Conservation (phyloP, 805 yeast genomes). For the Saccharomycopsis amapae region DNA sequence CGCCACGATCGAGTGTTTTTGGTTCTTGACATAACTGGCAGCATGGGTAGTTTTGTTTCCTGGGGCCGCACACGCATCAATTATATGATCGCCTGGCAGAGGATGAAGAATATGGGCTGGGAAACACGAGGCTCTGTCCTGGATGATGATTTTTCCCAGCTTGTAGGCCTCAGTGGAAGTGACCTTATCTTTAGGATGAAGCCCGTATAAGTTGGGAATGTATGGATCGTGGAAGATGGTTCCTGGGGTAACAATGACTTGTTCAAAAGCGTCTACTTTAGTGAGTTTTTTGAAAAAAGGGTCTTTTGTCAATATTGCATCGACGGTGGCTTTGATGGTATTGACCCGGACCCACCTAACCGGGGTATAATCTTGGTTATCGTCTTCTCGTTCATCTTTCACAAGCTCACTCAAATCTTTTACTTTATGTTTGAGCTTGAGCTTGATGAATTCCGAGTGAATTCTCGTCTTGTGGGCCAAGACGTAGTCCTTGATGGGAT, state of each 20-base stretch:
- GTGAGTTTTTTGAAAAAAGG: conserved; percentile 38
- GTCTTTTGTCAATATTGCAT: conserved; percentile 24
- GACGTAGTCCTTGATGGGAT: conserved; percentile 75
- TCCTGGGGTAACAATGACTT: conserved; percentile 38
- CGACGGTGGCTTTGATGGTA: conserved; percentile 40
- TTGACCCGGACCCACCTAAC: conserved; percentile 78
- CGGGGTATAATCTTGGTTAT: conserved; percentile 49
- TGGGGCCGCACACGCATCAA: conserved; percentile 97
- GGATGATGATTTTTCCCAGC: conserved; percentile 77
- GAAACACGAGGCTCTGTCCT: conserved; percentile 94
- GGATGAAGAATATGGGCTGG: conserved; percentile 83
- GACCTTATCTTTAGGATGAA: conserved; percentile 68
- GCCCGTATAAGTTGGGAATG: conserved; percentile 73
- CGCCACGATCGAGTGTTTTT: conserved; percentile 47
- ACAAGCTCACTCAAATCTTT: conserved; percentile 45
- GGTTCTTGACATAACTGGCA: conserved; percentile 52
- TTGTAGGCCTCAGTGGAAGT: conserved; percentile 63
- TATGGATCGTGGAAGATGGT: conserved; percentile 63
- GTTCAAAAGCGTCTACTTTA: conserved; percentile 39
- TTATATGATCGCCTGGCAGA: conserved; percentile 49
- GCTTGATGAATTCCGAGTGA: conserved; percentile 71
- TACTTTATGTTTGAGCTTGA: conserved; percentile 68
- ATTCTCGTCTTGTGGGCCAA: conserved; percentile 73
- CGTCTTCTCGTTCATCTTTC: conserved; percentile 40
- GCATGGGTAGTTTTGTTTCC: conserved; percentile 95